Base-by-base conservation (phyloP, 352 stramenopile species). In the Phytophthora tubulina region DNA sequence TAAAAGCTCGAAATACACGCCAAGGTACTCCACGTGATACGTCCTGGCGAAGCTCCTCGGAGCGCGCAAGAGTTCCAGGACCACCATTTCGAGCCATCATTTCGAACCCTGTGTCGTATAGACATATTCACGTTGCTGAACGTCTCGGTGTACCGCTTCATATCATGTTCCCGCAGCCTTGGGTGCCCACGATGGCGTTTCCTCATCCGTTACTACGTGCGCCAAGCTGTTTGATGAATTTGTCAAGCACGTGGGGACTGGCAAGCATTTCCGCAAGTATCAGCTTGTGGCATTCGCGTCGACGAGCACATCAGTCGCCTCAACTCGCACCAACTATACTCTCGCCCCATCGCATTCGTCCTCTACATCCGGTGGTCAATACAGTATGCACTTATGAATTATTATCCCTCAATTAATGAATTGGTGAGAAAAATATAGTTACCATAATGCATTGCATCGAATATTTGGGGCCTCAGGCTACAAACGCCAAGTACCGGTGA, bases 151-250 rank as follows among this genome's bases (percentile, higher is more conserved):
- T 98, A 5, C 93, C 93, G 17, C 75, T 98, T 33, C 95, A 98
- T 79, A 97, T 98, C 58, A 97, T 98, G 89, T 98, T 97, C 58
- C 89, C 90, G 2, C 88, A 97, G 70, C 93, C 92, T 4, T 97
- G 91, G 89, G 80, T 81, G 0, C 90, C 90, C 4, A 98, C 93
- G 0, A 78, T 84, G 54, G 81, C 78, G 8, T 98, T 97, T 73
- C 91, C 93, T 1, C 93, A 98, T 60, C 94, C 93, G 4, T 79
- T 9, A 17, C 15, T 53, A 44, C 33, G 44, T 46, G 44, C 13
- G 35, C 11, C 41, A 63, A 21, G 14, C 30, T 61, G 15, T 11
- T 61, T 50, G 33, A 35, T 21, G 33, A 41, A 39, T 32, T 21
- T 60, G 45, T 45, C 21, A 2, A 27, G 21, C 21, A 27, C 21